phyloP scores from a whole-genome alignment of 1,139 yeast genomes.

The Torulaspora globosa region DNA sequence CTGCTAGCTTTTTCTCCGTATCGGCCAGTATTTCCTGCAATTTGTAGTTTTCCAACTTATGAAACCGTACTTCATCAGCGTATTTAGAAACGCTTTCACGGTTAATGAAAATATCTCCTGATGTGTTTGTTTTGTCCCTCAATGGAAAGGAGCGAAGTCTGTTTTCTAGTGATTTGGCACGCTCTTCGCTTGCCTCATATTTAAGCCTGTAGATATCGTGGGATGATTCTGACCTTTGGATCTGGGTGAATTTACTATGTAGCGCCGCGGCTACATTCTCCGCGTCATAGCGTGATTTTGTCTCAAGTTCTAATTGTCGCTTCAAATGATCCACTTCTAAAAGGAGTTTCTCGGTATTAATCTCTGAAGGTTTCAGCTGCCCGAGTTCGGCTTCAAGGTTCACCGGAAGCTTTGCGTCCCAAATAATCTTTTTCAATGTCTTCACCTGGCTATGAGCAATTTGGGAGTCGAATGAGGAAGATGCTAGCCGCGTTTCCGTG shows the following conservation, averaged over 20 bases:
- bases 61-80: conserved; percentile 38
- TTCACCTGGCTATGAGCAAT: conserved; percentile 42
- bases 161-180: conserved; percentile 44
- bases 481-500: conserved; percentile 52
- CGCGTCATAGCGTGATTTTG: conserved; percentile 36
- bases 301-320: conserved; percentile 38
- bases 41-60: conserved; percentile 41
- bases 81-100: conserved; percentile 43
- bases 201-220: conserved; percentile 37
- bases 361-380: conserved; percentile 26
- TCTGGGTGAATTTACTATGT: conserved; percentile 33
- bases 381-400: conserved; percentile 30
- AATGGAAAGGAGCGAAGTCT: conserved; percentile 38
- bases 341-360: conserved; percentile 37
- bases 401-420: conserved; percentile 28
- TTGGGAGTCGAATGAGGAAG: conserved; percentile 51
- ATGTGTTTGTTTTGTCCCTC: conserved; percentile 31
- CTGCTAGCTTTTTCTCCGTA: conserved; percentile 25
- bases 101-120: conserved; percentile 31
- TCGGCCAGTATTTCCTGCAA: conserved; percentile 42
- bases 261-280: conserved; percentile 32
- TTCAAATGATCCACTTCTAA: conserved; percentile 41
- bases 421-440: conserved; percentile 36
- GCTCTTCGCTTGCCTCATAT: conserved; percentile 43
- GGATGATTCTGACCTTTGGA: conserved; percentile 32